Conservation (phyloP, 495 filamentous ascomycete species). For the Beverwykella pulmonaria region DNA sequence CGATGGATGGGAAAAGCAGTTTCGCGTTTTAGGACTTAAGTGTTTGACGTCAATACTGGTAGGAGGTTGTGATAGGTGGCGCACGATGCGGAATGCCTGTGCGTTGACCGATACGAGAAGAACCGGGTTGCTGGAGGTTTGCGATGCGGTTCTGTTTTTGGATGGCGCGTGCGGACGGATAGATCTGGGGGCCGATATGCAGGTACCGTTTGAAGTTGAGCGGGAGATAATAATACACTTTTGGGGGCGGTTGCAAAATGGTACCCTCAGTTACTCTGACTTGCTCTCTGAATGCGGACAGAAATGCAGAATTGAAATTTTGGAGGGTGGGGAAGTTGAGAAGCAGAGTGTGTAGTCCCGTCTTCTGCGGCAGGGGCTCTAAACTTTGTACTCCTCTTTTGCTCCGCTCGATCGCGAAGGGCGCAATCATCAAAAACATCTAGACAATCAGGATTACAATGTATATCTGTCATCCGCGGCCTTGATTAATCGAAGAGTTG, state of each 20-base stretch:
- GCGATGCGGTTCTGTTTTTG: slow-evolving; percentile 14
- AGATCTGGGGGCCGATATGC: slow-evolving; percentile 33
- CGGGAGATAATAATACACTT: slow-evolving; percentile 13
- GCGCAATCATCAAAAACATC: not conserved
- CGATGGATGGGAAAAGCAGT: not conserved
- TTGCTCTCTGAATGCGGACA: not conserved
- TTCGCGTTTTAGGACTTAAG: not conserved
- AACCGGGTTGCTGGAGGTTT: slow-evolving; percentile 4
- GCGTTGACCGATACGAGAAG: not conserved
- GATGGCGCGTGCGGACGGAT: slow-evolving; percentile 1
- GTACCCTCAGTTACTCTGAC: not conserved
- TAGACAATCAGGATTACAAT: not conserved
- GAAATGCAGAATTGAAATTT: not conserved
- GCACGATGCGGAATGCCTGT: not conserved
- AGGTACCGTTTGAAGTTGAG: slow-evolving; percentile 22
- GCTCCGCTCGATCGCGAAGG: not conserved
- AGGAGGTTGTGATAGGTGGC: not conserved
- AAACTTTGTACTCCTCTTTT: not conserved
- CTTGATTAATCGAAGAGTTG: not conserved
- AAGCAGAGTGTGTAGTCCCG: not conserved
- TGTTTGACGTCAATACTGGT: not conserved
- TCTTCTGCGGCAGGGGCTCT: no score
- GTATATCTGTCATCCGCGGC: not conserved
- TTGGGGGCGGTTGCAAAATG: slow-evolving; percentile 4
- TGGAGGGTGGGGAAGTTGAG: not conserved